These are phyloP conservation scores for Perilla frutescens DNA, from an alignment of 257 asterid species.

Conservation along the genomic window DNA sequence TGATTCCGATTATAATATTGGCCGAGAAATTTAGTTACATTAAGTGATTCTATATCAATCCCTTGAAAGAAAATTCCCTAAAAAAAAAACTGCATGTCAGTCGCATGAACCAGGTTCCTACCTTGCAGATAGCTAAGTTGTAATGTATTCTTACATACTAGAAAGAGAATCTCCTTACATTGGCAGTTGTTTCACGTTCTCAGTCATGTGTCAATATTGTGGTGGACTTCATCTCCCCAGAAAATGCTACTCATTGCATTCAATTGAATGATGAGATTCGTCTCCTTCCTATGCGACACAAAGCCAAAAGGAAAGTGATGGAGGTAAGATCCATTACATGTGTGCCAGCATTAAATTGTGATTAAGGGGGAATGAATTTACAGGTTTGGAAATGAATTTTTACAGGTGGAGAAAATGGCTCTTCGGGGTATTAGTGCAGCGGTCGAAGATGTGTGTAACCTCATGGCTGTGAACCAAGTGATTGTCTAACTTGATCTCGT, in stretches of 20 bases:
- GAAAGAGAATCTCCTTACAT: slow-evolving; percentile 27
- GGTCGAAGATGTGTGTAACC: slow-evolving; percentile 59
- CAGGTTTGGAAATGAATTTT: slow-evolving; percentile 25
- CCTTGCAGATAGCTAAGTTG: slow-evolving; percentile 5
- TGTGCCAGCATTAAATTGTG: background rate
- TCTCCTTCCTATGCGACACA: slow-evolving; percentile 77
- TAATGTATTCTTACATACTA: slow-evolving; percentile 3
- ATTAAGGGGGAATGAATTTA: slow-evolving; percentile 1
- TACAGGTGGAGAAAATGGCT: slow-evolving; percentile 89
- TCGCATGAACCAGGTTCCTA: slow-evolving; percentile 1
- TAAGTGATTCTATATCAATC: slow-evolving; percentile 2
- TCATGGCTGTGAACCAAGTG: slow-evolving; percentile 55
- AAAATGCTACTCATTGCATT: slow-evolving; percentile 76
- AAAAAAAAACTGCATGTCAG: too few species aligned
- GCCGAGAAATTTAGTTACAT: background rate
- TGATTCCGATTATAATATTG: background rate
- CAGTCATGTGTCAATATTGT: slow-evolving; percentile 87
- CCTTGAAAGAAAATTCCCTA: background rate
- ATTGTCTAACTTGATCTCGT: slow-evolving; percentile 25
- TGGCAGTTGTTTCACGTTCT: slow-evolving; percentile 34
- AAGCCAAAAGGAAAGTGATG: slow-evolving; percentile 70
- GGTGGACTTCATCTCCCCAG: slow-evolving; percentile 94
- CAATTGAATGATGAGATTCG: slow-evolving; percentile 84
- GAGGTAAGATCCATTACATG: slow-evolving; percentile 54
- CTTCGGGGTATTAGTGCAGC: slow-evolving; percentile 70